Conservation (phyloP, 2,329 filamentous ascomycete species). For the Colletotrichum cuscutae region DNA sequence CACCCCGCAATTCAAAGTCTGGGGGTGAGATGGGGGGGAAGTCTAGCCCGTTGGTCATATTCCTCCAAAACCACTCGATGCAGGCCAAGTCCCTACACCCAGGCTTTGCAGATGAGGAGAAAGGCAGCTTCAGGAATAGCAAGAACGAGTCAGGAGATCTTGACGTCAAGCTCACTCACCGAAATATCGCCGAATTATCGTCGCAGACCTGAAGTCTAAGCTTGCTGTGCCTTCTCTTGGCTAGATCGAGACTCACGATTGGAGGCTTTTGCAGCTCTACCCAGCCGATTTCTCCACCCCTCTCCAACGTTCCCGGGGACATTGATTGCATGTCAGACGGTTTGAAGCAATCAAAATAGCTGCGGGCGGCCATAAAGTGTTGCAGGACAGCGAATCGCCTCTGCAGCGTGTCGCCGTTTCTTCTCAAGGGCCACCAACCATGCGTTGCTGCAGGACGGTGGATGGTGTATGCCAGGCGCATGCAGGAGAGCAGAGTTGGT, state of each 20-base stretch:
- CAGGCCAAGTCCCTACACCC: constrained; percentile 22
- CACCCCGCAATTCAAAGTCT: constrained; percentile 34
- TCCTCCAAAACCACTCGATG: constrained; percentile 14
- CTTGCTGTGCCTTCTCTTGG: constrained; percentile 30
- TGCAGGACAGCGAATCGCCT: constrained; percentile 24
- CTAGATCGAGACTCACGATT: constrained; percentile 24
- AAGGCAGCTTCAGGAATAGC: constrained; percentile 13
- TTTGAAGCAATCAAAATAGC: constrained; percentile 29
- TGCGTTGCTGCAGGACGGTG: constrained; percentile 4
- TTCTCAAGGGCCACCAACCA: neutral
- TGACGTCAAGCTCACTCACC: constrained; percentile 29
- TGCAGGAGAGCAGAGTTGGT: neutral
- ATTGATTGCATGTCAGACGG: constrained; percentile 10
- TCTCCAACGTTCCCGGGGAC: constrained; percentile 17
- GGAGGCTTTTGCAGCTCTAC: constrained; percentile 15
- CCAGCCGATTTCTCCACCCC: constrained; percentile 20
- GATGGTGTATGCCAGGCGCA: neutral
- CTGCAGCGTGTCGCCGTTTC: constrained; percentile 10
- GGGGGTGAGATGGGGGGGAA: constrained; percentile 23
- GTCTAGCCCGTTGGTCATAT: constrained; percentile 7
- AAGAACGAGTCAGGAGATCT: constrained; percentile 18
- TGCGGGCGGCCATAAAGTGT: constrained; percentile 1
- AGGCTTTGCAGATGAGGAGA: constrained; percentile 20
- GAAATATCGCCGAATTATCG: constrained; percentile 28
- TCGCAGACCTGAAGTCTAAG: constrained; percentile 31